Percentiles rank a stretch among this genome's conserved stretches.
Conservation (phyloP, 2,329 filamentous ascomycete species). For the Exophiala oligosperma region DNA sequence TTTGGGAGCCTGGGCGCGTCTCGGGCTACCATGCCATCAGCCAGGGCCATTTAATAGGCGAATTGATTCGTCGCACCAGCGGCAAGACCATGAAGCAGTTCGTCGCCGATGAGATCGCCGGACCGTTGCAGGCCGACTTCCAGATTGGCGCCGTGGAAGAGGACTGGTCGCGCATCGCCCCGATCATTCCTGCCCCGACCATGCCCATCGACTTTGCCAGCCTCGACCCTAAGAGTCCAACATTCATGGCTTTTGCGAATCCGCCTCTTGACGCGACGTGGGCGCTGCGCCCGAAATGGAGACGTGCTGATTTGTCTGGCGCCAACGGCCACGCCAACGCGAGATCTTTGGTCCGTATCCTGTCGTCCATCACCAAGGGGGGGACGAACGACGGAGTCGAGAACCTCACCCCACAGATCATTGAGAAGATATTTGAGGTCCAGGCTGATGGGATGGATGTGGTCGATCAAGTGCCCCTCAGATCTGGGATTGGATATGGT, state of each 20-base stretch:
- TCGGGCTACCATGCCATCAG: slow-evolving; percentile 44
- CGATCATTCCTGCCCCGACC: slow-evolving; percentile 32
- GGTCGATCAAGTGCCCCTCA: slow-evolving; percentile 34
- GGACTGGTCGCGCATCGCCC: slow-evolving; percentile 20
- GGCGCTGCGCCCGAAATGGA: slow-evolving; percentile 9
- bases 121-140: slow-evolving; percentile 26
- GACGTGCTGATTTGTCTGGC: slow-evolving; percentile 39
- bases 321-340: slow-evolving; percentile 49
- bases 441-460: slow-evolving; percentile 44
- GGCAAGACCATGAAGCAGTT: slow-evolving; percentile 22
- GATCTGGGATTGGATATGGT: slow-evolving; percentile 9
- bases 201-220: slow-evolving; percentile 10
- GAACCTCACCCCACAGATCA: slow-evolving; percentile 18
- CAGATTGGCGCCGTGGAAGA: slow-evolving; percentile 19
- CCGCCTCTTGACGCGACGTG: slow-evolving; percentile 12
- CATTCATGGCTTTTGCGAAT: slow-evolving; percentile 9
- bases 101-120: slow-evolving; percentile 23
- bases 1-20: slow-evolving; percentile 46
- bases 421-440: slow-evolving; percentile 47
- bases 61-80: slow-evolving; percentile 22
- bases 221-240: background rate
- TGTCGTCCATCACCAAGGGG: slow-evolving; percentile 18
- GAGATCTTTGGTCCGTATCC: slow-evolving; percentile 35
- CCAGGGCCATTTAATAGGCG: slow-evolving; percentile 29
- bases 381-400: slow-evolving; percentile 18